Evolutionary conservation across 306 rosid species (phyloP).

Genomic region (Acacia confusa): DNA sequence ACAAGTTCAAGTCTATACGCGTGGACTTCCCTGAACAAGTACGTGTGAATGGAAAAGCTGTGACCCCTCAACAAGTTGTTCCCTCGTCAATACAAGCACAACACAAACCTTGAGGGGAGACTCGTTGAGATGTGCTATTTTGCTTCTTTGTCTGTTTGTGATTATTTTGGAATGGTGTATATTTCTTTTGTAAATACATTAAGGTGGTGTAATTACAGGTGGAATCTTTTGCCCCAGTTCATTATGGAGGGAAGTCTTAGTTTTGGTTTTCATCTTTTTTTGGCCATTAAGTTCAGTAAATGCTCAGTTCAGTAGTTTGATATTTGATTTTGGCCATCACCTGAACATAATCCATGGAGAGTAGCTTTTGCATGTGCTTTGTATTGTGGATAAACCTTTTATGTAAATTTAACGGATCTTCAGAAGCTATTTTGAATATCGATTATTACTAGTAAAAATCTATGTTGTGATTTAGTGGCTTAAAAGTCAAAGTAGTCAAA

Average conservation of each 20-base stretch:
- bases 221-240: constrained; percentile 25
- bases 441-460: too few species aligned
- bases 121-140: constrained; percentile 3
- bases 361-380: background rate
- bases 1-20: constrained; percentile 79
- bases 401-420: background rate
- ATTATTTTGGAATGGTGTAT: constrained; percentile 24
- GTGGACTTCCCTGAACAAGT: constrained; percentile 86
- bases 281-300: background rate
- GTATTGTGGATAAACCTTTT: background rate
- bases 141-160: constrained; percentile 27
- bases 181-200: constrained; percentile 31
- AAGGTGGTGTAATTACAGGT: constrained; percentile 32
- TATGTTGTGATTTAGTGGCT: too few species aligned
- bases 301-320: background rate
- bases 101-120: constrained; percentile 59
- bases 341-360: background rate
- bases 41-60: constrained; percentile 83
- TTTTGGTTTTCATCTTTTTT: constrained; percentile 18
- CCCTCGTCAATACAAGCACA: constrained; percentile 72
- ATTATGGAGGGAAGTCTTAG: constrained; percentile 14
- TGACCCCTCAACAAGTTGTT: constrained; percentile 62
- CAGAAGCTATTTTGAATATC: too few species aligned
- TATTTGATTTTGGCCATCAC: background rate
- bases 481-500: too few species aligned